These are phyloP conservation scores for Diaporthe sp. DNA, from an alignment of 2,329 filamentous ascomycete genomes.

Conservation along the genomic window DNA sequence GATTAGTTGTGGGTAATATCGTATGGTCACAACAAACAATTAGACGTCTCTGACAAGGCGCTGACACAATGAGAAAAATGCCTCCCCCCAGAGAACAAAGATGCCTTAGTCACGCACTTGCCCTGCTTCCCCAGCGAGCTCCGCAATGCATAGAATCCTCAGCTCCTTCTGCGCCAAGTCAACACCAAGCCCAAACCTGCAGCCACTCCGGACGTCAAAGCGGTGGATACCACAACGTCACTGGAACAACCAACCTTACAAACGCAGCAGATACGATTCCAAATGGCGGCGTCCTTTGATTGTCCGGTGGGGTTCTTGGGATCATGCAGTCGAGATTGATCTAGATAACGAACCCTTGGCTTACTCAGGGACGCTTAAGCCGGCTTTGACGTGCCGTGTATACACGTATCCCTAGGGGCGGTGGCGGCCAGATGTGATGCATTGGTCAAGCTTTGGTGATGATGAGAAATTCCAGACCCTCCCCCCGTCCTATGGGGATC, in stretches of 20 bases:
- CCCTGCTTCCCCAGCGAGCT: not conserved
- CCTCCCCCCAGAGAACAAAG: not conserved
- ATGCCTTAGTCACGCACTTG: not conserved
- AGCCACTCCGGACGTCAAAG: not conserved
- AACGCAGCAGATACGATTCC: not conserved
- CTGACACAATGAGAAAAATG: not conserved
- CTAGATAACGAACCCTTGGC: not conserved
- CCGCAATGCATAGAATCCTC: not conserved
- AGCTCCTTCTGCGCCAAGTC: conserved; percentile 18
- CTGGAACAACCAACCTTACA: not conserved
- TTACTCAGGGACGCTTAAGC: conserved; percentile 3
- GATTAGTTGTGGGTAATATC: not conserved
- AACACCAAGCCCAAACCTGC: not conserved
- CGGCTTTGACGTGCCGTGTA: not conserved
- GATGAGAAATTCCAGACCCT: not conserved
- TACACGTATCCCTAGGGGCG: not conserved
- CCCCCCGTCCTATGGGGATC: not conserved
- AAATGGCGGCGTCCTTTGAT: not conserved
- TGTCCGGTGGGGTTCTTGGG: not conserved
- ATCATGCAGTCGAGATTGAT: not conserved
- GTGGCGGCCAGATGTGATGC: not conserved
- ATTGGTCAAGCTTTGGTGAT: conserved; percentile 20
- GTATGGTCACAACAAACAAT: not conserved
- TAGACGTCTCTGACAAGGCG: conserved; percentile 19
- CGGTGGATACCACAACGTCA: conserved; percentile 1